Evolutionary conservation across 176 grass and related monocot species (phyloP).

Genomic region (Triticum timopheevii): DNA sequence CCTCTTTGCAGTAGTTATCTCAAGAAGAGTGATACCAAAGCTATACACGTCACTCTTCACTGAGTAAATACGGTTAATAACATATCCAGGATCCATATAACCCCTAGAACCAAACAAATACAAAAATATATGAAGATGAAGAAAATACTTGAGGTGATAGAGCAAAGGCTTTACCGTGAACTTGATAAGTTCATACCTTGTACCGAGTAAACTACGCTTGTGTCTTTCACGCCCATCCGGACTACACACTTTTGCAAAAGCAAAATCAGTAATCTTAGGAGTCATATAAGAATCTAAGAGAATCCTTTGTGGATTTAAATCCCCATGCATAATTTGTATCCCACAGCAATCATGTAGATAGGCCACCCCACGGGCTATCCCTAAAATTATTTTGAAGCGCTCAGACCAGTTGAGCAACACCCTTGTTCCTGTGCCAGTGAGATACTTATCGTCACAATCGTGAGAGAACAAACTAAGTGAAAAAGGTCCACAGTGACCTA

Average conservation of each 20-base stretch:
- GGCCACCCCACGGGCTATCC: not conserved
- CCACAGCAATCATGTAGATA: slow-evolving; percentile 1
- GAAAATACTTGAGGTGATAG: not conserved
- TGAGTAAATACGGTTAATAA: not conserved
- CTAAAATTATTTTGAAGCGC: slow-evolving; percentile 9
- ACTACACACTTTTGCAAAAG: too few relatives aligned
- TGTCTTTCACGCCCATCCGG: not conserved
- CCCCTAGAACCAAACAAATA: not conserved
- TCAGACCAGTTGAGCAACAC: not conserved
- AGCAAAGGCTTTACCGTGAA: not conserved
- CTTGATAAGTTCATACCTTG: not conserved
- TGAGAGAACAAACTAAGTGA: not conserved
- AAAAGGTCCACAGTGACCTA: not conserved
- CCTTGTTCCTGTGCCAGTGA: not conserved
- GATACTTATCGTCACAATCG: not conserved
- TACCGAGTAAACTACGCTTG: not conserved
- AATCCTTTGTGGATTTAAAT: not conserved
- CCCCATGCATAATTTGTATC: not conserved
- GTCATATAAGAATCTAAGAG: slow-evolving; percentile 7
- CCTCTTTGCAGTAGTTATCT: not conserved
- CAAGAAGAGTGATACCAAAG: not conserved
- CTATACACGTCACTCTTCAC: not conserved
- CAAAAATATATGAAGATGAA: not conserved
- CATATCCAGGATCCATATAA: not conserved
- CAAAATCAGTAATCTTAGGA: not conserved